These are phyloP conservation scores for Massospora cicadina DNA, from an alignment of 371 early-diverging fungal species.

Conservation along the genomic window DNA sequence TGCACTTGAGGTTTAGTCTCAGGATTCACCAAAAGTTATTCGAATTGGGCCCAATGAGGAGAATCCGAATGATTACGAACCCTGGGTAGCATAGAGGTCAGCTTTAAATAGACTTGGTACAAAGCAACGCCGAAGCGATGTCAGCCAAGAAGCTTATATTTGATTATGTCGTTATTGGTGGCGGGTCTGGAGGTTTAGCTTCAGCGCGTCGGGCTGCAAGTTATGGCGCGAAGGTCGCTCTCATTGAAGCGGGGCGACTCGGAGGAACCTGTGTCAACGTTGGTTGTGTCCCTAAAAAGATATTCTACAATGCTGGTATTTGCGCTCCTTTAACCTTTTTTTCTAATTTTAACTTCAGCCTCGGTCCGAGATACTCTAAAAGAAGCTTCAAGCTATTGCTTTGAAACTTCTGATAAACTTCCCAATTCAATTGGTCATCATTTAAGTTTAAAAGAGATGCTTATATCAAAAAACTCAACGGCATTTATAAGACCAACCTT, in stretches of 20 bases:
- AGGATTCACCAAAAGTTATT: too few relatives aligned
- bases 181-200: constrained; percentile 75
- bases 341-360: constrained; percentile 23
- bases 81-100: too few relatives aligned
- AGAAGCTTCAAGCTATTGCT: constrained; percentile 80
- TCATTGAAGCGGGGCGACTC: constrained; percentile 71
- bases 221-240: constrained; percentile 78
- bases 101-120: too few relatives aligned
- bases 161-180: constrained; percentile 88
- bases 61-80: too few relatives aligned
- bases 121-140: too few relatives aligned
- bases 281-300: constrained; percentile 98
- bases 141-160: constrained; percentile 30
- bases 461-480: constrained; percentile 88
- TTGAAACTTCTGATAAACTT: constrained; percentile 28
- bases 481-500: constrained; percentile 85
- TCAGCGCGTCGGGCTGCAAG: constrained; percentile 83
- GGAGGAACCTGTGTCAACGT: constrained; percentile 95
- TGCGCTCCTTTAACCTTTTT: background rate
- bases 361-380: constrained; percentile 67
- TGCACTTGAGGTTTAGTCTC: too few relatives aligned
- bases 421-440: constrained; percentile 42
- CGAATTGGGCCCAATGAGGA: too few relatives aligned
- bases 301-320: constrained; percentile 84
- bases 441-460: constrained; percentile 87